These are phyloP conservation scores for Neurospora sp. DNA, from an alignment of 495 filamentous ascomycete genomes.

Conservation along the genomic window DNA sequence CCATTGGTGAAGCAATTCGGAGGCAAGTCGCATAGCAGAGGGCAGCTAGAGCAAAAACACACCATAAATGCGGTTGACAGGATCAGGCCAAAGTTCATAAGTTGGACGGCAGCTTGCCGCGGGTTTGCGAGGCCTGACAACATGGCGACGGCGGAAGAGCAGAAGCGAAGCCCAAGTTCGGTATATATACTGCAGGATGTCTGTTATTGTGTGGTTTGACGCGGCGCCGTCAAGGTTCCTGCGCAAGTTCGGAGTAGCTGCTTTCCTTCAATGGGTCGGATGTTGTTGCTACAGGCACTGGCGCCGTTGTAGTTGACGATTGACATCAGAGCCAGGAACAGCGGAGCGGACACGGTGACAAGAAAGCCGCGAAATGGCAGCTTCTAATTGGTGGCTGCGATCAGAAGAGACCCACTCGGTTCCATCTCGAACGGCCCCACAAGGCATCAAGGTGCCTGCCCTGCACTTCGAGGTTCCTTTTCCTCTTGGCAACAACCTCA, in stretches of 20 bases:
- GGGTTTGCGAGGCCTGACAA: conserved; percentile 63
- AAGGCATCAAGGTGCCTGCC: background rate
- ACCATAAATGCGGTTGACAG: conserved; percentile 92
- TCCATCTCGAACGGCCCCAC: background rate
- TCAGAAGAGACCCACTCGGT: background rate
- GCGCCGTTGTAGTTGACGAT: background rate
- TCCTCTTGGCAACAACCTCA: background rate
- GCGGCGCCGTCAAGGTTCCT: background rate
- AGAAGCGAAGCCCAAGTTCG: background rate
- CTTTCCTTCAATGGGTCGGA: background rate
- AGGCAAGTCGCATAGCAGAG: background rate
- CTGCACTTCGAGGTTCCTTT: background rate
- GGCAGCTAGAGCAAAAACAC: conserved; percentile 3
- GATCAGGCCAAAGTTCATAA: conserved; percentile 91
- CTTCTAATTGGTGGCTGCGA: conserved; percentile 7
- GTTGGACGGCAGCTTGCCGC: conserved; percentile 76
- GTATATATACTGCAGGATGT: background rate
- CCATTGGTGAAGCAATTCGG: background rate
- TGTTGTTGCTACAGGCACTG: background rate
- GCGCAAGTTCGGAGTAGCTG: background rate
- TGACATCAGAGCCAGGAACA: background rate
- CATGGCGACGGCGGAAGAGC: conserved; percentile 39
- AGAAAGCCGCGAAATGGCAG: conserved; percentile 9
- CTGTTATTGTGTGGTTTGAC: background rate
- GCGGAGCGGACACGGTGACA: background rate